These are phyloP conservation scores for Diaporthe australafricana DNA, from an alignment of 2,329 filamentous ascomycete genomes.

Conservation along the genomic window DNA sequence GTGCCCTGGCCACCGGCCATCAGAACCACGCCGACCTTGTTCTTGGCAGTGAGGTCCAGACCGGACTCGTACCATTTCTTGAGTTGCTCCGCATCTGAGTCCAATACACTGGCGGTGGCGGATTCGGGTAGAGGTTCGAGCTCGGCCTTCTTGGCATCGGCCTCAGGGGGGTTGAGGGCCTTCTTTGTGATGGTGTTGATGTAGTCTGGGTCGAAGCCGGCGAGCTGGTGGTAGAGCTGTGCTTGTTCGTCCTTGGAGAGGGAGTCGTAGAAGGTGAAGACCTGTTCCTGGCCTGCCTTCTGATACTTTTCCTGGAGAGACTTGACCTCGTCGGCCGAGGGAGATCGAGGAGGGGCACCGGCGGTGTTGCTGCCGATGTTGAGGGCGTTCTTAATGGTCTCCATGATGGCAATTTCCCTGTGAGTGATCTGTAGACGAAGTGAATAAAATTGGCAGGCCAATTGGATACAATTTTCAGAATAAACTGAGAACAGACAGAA, in stretches of 20 bases:
- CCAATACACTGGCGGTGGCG: slow-evolving; percentile 89
- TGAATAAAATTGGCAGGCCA: not conserved
- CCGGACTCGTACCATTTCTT: slow-evolving; percentile 86
- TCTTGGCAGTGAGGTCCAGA: slow-evolving; percentile 82
- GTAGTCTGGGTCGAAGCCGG: slow-evolving; percentile 82
- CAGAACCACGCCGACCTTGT: slow-evolving; percentile 86
- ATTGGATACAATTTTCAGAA: not conserved
- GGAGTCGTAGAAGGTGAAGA: slow-evolving; percentile 88
- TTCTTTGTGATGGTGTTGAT: slow-evolving; percentile 89
- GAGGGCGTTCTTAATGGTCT: slow-evolving; percentile 57
- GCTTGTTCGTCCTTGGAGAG: slow-evolving; percentile 80
- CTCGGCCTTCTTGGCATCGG: slow-evolving; percentile 61
- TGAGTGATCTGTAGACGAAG: not conserved
- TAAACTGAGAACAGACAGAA: not conserved
- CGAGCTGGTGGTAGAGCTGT: slow-evolving; percentile 83
- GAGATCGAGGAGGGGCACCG: slow-evolving; percentile 57
- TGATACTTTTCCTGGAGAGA: slow-evolving; percentile 79
- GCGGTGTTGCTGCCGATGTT: slow-evolving; percentile 49
- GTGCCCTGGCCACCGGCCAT: slow-evolving; percentile 99
- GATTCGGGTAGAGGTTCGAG: slow-evolving; percentile 91
- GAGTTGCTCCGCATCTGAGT: slow-evolving; percentile 83
- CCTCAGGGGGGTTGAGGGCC: slow-evolving; percentile 81
- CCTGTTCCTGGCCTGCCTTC: slow-evolving; percentile 81
- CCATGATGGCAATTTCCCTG: slow-evolving; percentile 48
- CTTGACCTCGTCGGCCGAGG: slow-evolving; percentile 74